A percentile compares a stretch with the other conserved stretches of the same genome.
Evolutionary conservation across 805 yeast species (phyloP).

Genomic region (Spathaspora gorwiae): DNA sequence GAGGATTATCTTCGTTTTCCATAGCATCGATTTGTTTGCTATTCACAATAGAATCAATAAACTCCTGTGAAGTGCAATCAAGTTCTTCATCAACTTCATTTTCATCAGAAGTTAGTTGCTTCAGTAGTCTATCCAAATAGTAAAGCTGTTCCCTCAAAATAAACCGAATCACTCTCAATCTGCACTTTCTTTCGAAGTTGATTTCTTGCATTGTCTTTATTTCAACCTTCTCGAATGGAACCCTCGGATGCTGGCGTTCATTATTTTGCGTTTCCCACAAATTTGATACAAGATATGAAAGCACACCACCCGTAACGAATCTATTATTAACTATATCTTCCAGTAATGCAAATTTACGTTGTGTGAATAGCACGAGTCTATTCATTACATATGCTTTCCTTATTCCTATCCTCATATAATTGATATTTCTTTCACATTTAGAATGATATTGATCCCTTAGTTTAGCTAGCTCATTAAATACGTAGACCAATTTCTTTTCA

Average conservation of each 20-base stretch:
- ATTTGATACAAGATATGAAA: neutral
- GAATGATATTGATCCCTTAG: neutral
- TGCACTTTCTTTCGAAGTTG: neutral
- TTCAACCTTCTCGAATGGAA: too few species aligned
- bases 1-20: conserved; percentile 1
- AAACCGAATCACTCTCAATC: conserved; percentile 3
- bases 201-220: conserved; percentile 1
- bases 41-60: neutral
- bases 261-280: too few species aligned
- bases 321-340: conserved; percentile 8
- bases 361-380: neutral
- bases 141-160: neutral
- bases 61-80: neutral
- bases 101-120: neutral
- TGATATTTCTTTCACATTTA: neutral
- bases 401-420: neutral
- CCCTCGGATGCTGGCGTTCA: too few species aligned
- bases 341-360: conserved; percentile 2
- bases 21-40: neutral
- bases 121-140: conserved; percentile 2
- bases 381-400: neutral
- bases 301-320: conserved; percentile 10
- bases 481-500: conserved; percentile 9
- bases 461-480: conserved; percentile 3
- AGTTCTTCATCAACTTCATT: neutral